Percentiles rank a stretch among this genome's conserved stretches.
Evolutionary conservation across 345 rosid genomes (phyloP).

Genomic region (Populus euphratica): DNA sequence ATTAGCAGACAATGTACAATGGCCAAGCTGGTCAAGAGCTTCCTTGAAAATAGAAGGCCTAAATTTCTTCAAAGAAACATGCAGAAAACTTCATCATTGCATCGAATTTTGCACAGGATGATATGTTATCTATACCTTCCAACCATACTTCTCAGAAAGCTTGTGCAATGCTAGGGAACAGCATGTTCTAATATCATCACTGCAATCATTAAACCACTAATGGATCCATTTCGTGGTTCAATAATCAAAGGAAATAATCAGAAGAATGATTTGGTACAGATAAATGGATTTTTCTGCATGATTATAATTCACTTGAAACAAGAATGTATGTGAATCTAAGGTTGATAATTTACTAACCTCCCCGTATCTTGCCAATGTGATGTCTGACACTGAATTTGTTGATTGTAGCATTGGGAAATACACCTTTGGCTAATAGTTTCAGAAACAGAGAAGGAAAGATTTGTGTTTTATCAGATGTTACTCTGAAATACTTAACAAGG

Average conservation of each 20-base stretch:
- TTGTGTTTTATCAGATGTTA: not conserved
- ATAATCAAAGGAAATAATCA: not conserved
- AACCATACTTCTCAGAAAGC: slow-evolving; percentile 37
- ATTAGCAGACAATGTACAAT: slow-evolving; percentile 18
- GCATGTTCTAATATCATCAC: slow-evolving; percentile 44
- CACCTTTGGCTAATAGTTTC: slow-evolving; percentile 36
- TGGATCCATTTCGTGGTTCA: slow-evolving; percentile 26
- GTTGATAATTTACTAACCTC: slow-evolving; percentile 37
- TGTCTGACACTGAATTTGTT: slow-evolving; percentile 23
- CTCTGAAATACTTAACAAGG: not conserved
- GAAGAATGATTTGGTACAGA: not conserved
- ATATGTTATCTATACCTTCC: slow-evolving; percentile 48
- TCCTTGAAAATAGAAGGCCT: not conserved
- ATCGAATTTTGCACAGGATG: not conserved
- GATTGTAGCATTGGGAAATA: slow-evolving; percentile 47
- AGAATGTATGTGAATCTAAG: not conserved
- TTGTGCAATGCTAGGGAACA: slow-evolving; percentile 43
- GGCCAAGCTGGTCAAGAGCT: not conserved
- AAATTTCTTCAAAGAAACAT: not conserved
- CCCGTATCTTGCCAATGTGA: slow-evolving; percentile 55
- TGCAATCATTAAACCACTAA: slow-evolving; percentile 75
- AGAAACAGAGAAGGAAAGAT: not conserved
- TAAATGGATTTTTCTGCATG: not conserved
- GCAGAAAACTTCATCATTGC: not conserved
- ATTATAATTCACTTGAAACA: not conserved